phyloP scores from a whole-genome alignment of 2,329 filamentous ascomycete species.

The Acrocalymma vagum region DNA sequence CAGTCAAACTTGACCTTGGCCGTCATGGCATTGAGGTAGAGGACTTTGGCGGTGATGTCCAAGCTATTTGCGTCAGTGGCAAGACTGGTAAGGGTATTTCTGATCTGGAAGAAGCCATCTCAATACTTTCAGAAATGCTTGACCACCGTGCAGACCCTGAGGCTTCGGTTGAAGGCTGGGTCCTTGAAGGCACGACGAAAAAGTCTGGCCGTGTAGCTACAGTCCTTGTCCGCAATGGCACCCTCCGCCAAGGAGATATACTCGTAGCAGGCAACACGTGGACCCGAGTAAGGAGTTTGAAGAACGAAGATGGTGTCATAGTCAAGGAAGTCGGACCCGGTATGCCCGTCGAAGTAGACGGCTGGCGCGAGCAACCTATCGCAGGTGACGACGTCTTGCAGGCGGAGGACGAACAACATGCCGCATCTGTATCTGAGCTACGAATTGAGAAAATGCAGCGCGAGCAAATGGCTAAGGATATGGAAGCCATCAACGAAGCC shows the following conservation, averaged over 20 bases:
- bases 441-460: constrained; percentile 76
- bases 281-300: constrained; percentile 83
- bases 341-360: constrained; percentile 89
- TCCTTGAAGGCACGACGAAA: constrained; percentile 91
- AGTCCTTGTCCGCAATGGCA: constrained; percentile 87
- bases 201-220: constrained; percentile 85
- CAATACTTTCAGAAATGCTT: constrained; percentile 86
- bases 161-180: constrained; percentile 87
- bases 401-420: constrained; percentile 78
- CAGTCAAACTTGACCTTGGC: constrained; percentile 87
- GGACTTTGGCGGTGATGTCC: constrained; percentile 93
- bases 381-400: constrained; percentile 91
- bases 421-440: constrained; percentile 79
- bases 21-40: constrained; percentile 88
- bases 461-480: constrained; percentile 70
- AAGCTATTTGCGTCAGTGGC: constrained; percentile 89
- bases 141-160: constrained; percentile 84
- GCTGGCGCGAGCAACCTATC: constrained; percentile 88
- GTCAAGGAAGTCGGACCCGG: constrained; percentile 82
- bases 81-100: constrained; percentile 93
- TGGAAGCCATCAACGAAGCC: constrained; percentile 78
- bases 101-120: constrained; percentile 88
- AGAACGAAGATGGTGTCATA: constrained; percentile 81
- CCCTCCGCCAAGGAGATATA: constrained; percentile 79
- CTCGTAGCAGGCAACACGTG: constrained; percentile 90